phyloP scores from a whole-genome alignment of 2,329 filamentous ascomycete species.

The Nectriaceae sp. region DNA sequence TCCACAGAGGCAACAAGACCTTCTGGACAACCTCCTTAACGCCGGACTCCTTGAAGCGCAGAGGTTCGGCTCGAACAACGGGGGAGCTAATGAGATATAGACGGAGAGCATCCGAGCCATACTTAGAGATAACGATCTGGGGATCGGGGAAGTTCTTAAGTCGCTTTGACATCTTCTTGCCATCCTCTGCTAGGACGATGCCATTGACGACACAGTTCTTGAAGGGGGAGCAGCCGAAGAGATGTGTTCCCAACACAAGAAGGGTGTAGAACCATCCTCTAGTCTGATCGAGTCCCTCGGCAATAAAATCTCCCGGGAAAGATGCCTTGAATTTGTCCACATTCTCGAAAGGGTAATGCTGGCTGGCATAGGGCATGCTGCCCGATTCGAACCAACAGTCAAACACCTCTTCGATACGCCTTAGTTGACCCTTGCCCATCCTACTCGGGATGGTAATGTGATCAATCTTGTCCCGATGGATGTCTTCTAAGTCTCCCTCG shows the following conservation, averaged over 20 bases:
- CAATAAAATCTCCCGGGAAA: conserved; percentile 93
- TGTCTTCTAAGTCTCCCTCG: conserved; percentile 76
- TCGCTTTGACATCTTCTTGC: conserved; percentile 98
- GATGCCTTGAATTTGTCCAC: conserved; percentile 75
- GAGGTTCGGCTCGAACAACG: conserved; percentile 86
- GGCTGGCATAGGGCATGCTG: conserved; percentile 90
- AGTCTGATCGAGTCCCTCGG: conserved; percentile 90
- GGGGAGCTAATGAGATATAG: conserved; percentile 98
- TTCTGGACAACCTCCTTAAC: conserved; percentile 95
- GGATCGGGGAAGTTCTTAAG: conserved; percentile 97
- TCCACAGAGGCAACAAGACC: conserved; percentile 90
- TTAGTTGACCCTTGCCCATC: conserved; percentile 80
- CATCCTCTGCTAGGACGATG: conserved; percentile 89
- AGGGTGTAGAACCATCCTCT: conserved; percentile 97
- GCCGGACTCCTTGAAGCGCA: conserved; percentile 87
- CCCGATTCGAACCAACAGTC: conserved; percentile 98
- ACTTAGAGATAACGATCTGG: conserved; percentile 76
- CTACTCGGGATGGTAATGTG: conserved; percentile 92
- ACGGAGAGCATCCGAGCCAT: conserved; percentile 88
- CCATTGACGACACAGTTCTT: conserved; percentile 97
- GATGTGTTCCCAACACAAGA: conserved; percentile 82
- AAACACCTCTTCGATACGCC: conserved; percentile 84
- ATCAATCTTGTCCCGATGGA: conserved; percentile 92
- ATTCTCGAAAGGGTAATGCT: conserved; percentile 92
- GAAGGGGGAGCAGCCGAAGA: conserved; percentile 85